These are phyloP conservation scores for Scytalidium lignicola DNA, from an alignment of 2,329 filamentous ascomycete genomes.

Conservation along the genomic window DNA sequence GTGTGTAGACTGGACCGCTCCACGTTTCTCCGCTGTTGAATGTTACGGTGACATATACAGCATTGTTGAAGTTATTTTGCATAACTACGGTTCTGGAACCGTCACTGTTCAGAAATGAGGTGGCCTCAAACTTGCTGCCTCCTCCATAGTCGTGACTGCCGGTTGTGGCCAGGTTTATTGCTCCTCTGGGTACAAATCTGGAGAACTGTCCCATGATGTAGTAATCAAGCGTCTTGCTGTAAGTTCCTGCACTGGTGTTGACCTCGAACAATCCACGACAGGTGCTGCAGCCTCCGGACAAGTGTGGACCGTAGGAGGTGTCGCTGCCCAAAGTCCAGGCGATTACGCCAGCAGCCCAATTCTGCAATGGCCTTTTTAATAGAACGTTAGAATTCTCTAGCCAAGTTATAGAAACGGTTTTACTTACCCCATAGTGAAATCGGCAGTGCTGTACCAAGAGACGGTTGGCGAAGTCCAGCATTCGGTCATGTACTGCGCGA, in stretches of 20 bases:
- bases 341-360: conserved; percentile 39
- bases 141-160: conserved; percentile 39
- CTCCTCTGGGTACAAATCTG: conserved; percentile 41
- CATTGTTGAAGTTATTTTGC: conserved; percentile 41
- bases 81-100: conserved; percentile 41
- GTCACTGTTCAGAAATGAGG: conserved; percentile 43
- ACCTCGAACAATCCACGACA: conserved; percentile 52
- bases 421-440: conserved; percentile 39
- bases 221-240: conserved; percentile 43
- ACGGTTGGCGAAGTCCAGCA: conserved; percentile 44
- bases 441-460: conserved; percentile 49
- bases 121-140: conserved; percentile 36
- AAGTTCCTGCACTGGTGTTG: conserved; percentile 38
- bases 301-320: conserved; percentile 36
- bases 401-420: background rate
- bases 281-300: conserved; percentile 35
- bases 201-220: conserved; percentile 50
- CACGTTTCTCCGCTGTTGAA: conserved; percentile 32
- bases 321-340: conserved; percentile 42
- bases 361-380: conserved; percentile 35
- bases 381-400: background rate
- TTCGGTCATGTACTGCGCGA: conserved; percentile 44
- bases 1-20: conserved; percentile 19
- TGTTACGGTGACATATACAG: conserved; percentile 36
- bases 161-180: conserved; percentile 35